Conservation (phyloP, 768 basidiomycete genomes). For the Hericium alpestre region DNA sequence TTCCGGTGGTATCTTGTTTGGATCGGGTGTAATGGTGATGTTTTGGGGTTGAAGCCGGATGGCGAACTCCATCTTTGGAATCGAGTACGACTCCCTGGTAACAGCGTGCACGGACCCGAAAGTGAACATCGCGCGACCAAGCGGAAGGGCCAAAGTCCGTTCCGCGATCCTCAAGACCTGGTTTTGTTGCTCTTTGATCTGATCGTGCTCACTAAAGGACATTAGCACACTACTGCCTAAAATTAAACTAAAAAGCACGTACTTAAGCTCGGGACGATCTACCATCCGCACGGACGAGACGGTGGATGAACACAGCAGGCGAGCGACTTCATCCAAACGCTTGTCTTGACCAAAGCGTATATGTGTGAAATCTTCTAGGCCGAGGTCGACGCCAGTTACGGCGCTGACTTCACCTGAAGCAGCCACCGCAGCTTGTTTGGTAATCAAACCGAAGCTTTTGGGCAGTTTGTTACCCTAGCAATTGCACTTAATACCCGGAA, state of each 20-base stretch:
- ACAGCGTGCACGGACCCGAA: slow-evolving; percentile 73
- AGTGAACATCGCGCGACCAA: slow-evolving; percentile 87
- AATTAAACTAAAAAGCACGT: slow-evolving; percentile 17
- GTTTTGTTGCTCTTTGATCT: slow-evolving; percentile 74
- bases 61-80: slow-evolving; percentile 70
- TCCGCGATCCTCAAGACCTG: slow-evolving; percentile 74
- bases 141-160: slow-evolving; percentile 80
- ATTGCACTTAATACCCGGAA: too few species aligned
- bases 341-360: slow-evolving; percentile 88
- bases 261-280: slow-evolving; percentile 67
- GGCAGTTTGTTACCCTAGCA: too few species aligned
- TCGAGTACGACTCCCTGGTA: slow-evolving; percentile 65
- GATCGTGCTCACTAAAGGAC: slow-evolving; percentile 67
- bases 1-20: slow-evolving; percentile 64
- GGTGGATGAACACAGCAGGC: slow-evolving; percentile 77
- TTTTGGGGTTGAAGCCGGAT: slow-evolving; percentile 70
- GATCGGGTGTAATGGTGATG: slow-evolving; percentile 49
- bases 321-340: slow-evolving; percentile 81
- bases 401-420: slow-evolving; percentile 45
- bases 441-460: slow-evolving; percentile 6
- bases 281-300: slow-evolving; percentile 52
- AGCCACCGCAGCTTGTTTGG: slow-evolving; percentile 18
- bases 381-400: slow-evolving; percentile 63
- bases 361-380: slow-evolving; percentile 62
- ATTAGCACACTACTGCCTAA: background rate